Evolutionary conservation across 1,284 basidiomycete species (phyloP), one percentile per base, ranked within the genome.

Genomic region (Meira nashicola): DNA sequence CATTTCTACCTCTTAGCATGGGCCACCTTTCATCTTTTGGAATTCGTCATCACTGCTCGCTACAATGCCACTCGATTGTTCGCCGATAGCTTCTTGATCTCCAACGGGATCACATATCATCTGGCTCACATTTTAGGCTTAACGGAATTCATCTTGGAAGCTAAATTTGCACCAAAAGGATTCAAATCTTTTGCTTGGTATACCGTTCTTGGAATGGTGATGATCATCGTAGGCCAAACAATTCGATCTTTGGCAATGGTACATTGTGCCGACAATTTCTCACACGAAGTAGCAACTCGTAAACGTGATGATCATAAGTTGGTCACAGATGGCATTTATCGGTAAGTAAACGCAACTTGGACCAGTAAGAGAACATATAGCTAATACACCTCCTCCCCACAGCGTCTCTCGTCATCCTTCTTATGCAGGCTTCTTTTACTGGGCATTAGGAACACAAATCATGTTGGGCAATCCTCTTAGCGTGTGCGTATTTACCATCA

Each of bases 391-490:
- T 28, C 37, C 23, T 33, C 54, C 23, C 14, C 51, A 9, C 67
- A 92, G 90, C 23, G 90, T 86, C 84, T 89, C 87, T 60, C 86
- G 95, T 4, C 95, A 99, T 78, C 95, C 95, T 9, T 95, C 92
- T 0, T 99, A 99, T 71, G 85, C 90, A 0, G 95, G 94, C 2
- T 99, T 98, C 82, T 95, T 89, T 80, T 97, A 94, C 79, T 98
- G 94, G 94, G 93, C 92, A 0, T 72, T 98, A 37, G 91, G 91
- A 1, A 96, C 93, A 0, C 93, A 98, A 76, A 79, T 98, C n/a
- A 84, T 92, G 2, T 82, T 98, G 25, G 90, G 90, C 70, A 98
- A 98, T 77, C 84, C 89, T 0, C 43, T 92, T 23, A 86, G 86
- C 12, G 87, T 90, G 72, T 54, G 85, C 1, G 73, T 85, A 1